Evolutionary conservation across 306 rosid genomes (phyloP).

Genomic region (Trifolium dubium): DNA sequence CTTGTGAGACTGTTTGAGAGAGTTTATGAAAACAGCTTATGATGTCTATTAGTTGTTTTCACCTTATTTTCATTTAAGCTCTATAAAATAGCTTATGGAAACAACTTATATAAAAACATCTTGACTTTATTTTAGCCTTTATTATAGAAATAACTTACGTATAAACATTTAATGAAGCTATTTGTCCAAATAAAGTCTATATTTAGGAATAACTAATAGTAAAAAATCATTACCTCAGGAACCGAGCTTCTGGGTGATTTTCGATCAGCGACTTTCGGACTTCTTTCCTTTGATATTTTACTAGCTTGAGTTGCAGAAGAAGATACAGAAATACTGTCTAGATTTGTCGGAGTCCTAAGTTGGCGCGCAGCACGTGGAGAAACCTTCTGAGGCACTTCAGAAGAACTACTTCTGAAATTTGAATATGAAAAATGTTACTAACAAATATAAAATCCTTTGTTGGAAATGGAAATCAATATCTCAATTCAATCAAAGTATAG

Average conservation of each 20-base stretch:
- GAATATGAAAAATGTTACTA: slow-evolving; percentile 18
- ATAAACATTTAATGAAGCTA: background rate
- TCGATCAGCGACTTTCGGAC: slow-evolving; percentile 80
- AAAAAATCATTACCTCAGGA: slow-evolving; percentile 57
- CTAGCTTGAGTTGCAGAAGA: slow-evolving; percentile 54
- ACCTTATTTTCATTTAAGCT: too few species aligned
- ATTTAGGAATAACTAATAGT: too few species aligned
- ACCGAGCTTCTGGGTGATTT: slow-evolving; percentile 84
- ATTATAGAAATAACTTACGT: background rate
- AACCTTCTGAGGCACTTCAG: slow-evolving; percentile 76
- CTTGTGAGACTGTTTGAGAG: background rate
- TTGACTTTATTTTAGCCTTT: background rate
- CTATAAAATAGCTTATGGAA: too few species aligned
- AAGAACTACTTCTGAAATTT: slow-evolving; percentile 65
- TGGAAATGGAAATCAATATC: background rate
- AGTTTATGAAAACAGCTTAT: too few species aligned
- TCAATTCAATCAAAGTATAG: background rate
- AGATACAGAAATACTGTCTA: slow-evolving; percentile 63
- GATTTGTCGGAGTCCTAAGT: slow-evolving; percentile 57
- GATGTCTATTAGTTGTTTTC: too few species aligned
- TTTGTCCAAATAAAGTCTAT: background rate
- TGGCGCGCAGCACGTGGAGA: slow-evolving; percentile 76
- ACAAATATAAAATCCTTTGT: slow-evolving; percentile 18
- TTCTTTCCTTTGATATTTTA: slow-evolving; percentile 71
- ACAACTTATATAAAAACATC: background rate